Evolutionary conservation across 257 asterid genomes (phyloP), one percentile per base, ranked within the genome.

Genomic region (Nicotiana tomentosiformis): DNA sequence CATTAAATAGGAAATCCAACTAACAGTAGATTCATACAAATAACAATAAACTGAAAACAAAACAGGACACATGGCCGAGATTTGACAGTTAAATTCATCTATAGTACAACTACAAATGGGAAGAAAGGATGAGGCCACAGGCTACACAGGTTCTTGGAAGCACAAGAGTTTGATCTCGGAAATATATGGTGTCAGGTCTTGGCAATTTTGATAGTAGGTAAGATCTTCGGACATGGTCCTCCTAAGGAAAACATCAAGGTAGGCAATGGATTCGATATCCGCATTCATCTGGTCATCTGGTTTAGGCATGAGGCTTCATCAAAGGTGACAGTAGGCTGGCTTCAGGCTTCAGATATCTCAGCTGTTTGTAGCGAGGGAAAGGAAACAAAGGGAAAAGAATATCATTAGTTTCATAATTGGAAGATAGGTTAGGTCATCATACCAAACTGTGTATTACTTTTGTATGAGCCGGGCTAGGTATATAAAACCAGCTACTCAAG

Each of bases 231-330:
- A 84, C 88, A 89, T 90, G 97, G 96, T 89, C 93, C 94, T 88
- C 88, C 88, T 91, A 92, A 86, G 86, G 89, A 88, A 90, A 92
- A 93, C 97, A 89, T 92, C 97, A 89, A 90, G 93, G 91, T 90
- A 88, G 95, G 94, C 94, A 91, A 88, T 93, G 80, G 88, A 83
- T 90, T 87, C 92, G 89, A 90, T 89, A 90, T 87, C 89, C 90
- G 88, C 93, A 84, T 85, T 89, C 95, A 90, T 89, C 98, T 89
- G 97, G 94, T 87, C 99, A 89, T 91, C 98, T 77, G 99, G 98
- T 94, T 94, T 89, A 90, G 98, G 95, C 97, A 85, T 92, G 90
- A 89, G 97, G 97, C 93, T 91, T 93, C 95, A 86, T 86, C 95
- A 88, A 90, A 88, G 33, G 87, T 88, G 92, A 90, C 83, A 66